Base-by-base conservation (phyloP, 2,329 filamentous ascomycete species). In the Calycina marina region DNA sequence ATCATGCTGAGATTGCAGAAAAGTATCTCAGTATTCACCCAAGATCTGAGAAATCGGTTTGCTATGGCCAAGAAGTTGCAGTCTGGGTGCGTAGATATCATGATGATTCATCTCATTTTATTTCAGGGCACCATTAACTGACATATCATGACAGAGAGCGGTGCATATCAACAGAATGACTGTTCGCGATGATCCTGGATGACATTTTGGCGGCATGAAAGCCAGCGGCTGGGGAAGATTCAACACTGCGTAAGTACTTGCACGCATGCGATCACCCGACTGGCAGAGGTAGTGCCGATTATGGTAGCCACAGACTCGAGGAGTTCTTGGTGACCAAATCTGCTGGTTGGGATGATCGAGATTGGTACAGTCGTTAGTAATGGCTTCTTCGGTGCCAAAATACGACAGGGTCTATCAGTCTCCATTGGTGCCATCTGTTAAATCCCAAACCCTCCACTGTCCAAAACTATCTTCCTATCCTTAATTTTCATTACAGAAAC, bases 141-240 rank as follows among this genome's bases (percentile, higher is more conserved):
- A 24, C 20, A 70, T 85, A 49, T 64, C 65, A 13, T n/a, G n/a
- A n/a, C n/a, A n/a, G n/a, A 82, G 72, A 10, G 68, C 69, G 4
- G 69, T 74, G 14, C 74, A 78, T 39, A 76, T 80, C 49, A 81
- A 80, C 50, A 57, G 57, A 30, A 68, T 75, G 61, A 73, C 65
- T 3, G 55, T 79, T 4, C 72, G 78, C 40, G 74, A 80, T 39
- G 74, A 79, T 4, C 11, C 25, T 14, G 17, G 22, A 4, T 24
- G 35, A 6, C 36, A 32, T 5, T 18, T 27, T n/a, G 35, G 32
- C 14, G 35, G 32, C 5, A 18, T 24, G 5, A 31, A 31, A 14
- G 12, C 9, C 12, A 31, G 29, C 18, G 29, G 29, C 13, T 31
- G 15, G 15, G 29, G 29, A 15, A 10, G 29, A 10, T 31, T 31